Base-by-base conservation (phyloP, 1,284 basidiomycete genomes). In the Rhodotorula sp. region DNA sequence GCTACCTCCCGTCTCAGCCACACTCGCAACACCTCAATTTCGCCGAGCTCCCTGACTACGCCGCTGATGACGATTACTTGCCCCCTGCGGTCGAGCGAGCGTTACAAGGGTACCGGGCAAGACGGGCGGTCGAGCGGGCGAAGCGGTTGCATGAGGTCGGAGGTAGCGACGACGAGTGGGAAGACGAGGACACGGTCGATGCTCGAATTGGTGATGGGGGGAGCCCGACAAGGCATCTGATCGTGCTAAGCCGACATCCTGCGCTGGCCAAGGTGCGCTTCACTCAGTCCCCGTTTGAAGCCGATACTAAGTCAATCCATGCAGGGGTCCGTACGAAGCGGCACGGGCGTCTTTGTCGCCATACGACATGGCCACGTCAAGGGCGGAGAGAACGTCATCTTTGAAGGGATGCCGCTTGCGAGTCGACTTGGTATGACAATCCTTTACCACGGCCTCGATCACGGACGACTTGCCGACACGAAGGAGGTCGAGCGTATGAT, bases 361-460 rank as follows among this genome's bases (percentile, higher is more conserved):
- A 20, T n/a, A 7, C 58, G 64, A 1, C 58, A 47, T 2, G 19
- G 51, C 32, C 22, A 29, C 8, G 9, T 32, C 44, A 13, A 34
- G 5, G 32, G 47, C 1, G 48, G 62, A 4, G 58, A 51, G 4
- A 22, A 34, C 34, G 55, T 70, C 6, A 32, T 60, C 11, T 29
- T 63, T n/a, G 64, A 70, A 82, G 96, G 96, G 83, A 96, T 95
- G 82, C 90, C 94, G 78, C 90, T 94, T 4, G 95, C 96, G 78
- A 92, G 98, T 2, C 39, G 63, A 19, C 19, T 68, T 0, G 86
- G 67, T 0, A 70, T 71, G 60, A 55, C 65, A 0, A 32, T 69
- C 10, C 60, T 75, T 2, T 75, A 71, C 58, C 66, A 69, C n/a
- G 72, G 64, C 0, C 2, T 61, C 22, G 36, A 52, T 9, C 27